These are phyloP conservation scores for Pythium pyrilobum DNA, from an alignment of 352 stramenopile species.

Conservation along the genomic window DNA sequence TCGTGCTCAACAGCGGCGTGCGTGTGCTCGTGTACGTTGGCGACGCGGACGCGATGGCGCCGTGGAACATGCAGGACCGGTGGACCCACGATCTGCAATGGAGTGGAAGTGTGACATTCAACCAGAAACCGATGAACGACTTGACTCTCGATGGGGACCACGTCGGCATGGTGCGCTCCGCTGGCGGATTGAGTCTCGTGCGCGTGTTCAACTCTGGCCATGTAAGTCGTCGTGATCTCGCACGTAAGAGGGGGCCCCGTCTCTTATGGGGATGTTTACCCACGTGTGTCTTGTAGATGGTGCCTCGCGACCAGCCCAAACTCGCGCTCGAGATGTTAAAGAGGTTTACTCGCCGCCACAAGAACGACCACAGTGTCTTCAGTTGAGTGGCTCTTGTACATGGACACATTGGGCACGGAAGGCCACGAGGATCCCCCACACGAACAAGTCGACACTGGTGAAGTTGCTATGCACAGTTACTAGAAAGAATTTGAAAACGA, in stretches of 20 bases:
- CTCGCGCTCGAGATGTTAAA: constrained; percentile 41
- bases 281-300: constrained; percentile 37
- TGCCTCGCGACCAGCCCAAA: constrained; percentile 62
- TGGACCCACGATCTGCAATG: constrained; percentile 58
- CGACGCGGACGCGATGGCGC: constrained; percentile 62
- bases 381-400: no score
- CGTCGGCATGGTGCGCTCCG: constrained; percentile 38
- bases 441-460: no score
- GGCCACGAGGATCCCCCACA: background rate
- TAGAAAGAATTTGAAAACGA: background rate
- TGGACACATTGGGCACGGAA: no score
- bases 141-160: constrained; percentile 18
- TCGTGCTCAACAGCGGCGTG: constrained; percentile 43
- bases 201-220: constrained; percentile 61
- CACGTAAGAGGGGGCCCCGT: no score
- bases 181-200: constrained; percentile 56
- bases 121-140: background rate
- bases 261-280: no score
- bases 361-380: constrained; percentile 24
- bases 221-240: constrained; percentile 28
- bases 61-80: constrained; percentile 60
- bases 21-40: constrained; percentile 69
- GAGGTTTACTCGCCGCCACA: constrained; percentile 29
- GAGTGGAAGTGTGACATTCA: constrained; percentile 32
- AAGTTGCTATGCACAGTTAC: no score